These are phyloP conservation scores for Phytopythium boreale DNA, from an alignment of 352 stramenopile species.

Conservation along the genomic window DNA sequence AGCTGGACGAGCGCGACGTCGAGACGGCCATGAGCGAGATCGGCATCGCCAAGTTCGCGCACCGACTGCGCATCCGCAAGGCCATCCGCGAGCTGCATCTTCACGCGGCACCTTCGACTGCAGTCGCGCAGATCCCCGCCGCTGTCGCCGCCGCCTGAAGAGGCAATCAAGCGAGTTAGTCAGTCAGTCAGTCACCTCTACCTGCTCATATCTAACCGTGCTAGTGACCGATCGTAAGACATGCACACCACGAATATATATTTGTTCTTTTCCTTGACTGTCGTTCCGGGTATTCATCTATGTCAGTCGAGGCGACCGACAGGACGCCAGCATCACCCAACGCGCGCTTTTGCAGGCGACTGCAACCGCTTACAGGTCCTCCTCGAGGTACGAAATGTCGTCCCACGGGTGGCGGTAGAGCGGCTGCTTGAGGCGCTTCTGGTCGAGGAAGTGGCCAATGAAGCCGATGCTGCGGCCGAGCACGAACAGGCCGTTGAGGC, in stretches of 20 bases:
- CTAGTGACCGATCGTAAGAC: background rate
- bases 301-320: background rate
- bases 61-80: conserved; percentile 66
- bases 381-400: conserved; percentile 95
- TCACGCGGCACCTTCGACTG: conserved; percentile 6
- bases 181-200: background rate
- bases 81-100: conserved; percentile 56
- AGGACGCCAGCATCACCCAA: background rate
- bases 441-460: conserved; percentile 96
- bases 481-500: conserved; percentile 94
- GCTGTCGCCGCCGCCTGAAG: background rate
- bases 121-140: background rate
- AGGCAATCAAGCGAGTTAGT: background rate
- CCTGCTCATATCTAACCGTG: background rate
- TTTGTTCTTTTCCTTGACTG: background rate
- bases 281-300: background rate
- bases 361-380: conserved; percentile 47
- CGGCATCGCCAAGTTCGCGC: conserved; percentile 73
- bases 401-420: conserved; percentile 97
- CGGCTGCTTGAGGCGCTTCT: conserved; percentile 97
- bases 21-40: conserved; percentile 75
- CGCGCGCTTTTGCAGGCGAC: background rate
- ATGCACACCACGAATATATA: conserved; percentile 4
- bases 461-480: conserved; percentile 87
- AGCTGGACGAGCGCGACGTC: conserved; percentile 65